Percentiles rank a stretch among this genome's conserved stretches.
These are phyloP conservation scores for Fraxinus cuspidata DNA, from an alignment of 257 asterid genomes.

Conservation along the genomic window DNA sequence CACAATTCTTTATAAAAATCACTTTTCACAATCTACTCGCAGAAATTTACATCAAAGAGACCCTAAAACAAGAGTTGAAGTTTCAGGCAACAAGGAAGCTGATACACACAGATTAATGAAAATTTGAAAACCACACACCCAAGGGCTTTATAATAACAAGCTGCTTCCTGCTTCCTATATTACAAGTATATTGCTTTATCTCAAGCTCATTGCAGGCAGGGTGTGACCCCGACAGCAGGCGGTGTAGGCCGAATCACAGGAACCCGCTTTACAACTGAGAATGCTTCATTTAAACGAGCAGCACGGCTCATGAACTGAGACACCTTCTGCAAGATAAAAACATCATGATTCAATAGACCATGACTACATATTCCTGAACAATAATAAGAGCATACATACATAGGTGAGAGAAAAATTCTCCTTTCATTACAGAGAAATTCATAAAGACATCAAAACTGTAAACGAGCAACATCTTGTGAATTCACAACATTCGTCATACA, in stretches of 20 bases:
- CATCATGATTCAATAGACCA: neutral
- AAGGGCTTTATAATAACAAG: slow-evolving; percentile 23
- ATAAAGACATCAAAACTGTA: neutral
- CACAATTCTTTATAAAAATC: too few species aligned
- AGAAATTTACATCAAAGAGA: too few species aligned
- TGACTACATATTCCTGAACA: neutral
- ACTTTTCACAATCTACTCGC: too few species aligned
- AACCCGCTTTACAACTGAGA: slow-evolving; percentile 84
- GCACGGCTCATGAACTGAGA: slow-evolving; percentile 93
- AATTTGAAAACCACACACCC: neutral
- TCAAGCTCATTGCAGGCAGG: slow-evolving; percentile 69
- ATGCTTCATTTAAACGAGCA: slow-evolving; percentile 89
- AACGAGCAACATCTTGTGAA: neutral
- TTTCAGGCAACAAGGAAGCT: neutral
- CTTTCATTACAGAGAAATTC: neutral
- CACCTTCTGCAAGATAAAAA: slow-evolving; percentile 61
- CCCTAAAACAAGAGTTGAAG: neutral
- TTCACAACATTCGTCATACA: too few species aligned
- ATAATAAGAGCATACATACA: neutral
- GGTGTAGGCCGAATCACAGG: slow-evolving; percentile 78
- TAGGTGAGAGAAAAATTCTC: neutral
- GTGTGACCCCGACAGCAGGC: slow-evolving; percentile 60
- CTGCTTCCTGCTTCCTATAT: slow-evolving; percentile 21
- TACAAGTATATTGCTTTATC: slow-evolving; percentile 40
- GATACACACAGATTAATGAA: neutral